phyloP scores from a whole-genome alignment of 495 filamentous ascomycete species.

The Aspergillus bertholletiae region DNA sequence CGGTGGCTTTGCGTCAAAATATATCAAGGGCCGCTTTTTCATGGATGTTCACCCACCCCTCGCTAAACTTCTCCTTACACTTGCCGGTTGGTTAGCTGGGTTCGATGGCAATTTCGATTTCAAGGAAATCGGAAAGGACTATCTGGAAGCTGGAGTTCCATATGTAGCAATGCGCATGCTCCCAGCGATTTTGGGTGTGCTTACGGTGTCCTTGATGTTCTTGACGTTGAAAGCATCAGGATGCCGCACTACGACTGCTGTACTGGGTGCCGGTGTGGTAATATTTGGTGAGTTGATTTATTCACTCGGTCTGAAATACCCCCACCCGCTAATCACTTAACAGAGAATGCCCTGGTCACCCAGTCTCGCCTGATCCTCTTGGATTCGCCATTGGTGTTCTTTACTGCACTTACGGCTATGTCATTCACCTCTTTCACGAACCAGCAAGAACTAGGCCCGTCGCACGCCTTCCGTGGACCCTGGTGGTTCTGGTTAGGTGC shows the following conservation, averaged over 20 bases:
- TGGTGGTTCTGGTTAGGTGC: conserved; percentile 98
- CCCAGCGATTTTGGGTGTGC: conserved; percentile 81
- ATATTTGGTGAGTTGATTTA: conserved; percentile 69
- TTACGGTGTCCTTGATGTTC: conserved; percentile 88
- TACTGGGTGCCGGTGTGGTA: conserved; percentile 77
- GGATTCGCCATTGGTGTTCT: conserved; percentile 90
- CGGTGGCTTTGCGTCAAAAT: conserved; percentile 95
- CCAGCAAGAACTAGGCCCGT: conserved; percentile 89
- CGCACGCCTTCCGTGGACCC: conserved; percentile 74
- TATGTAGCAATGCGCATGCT: conserved; percentile 97
- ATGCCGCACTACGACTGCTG: conserved; percentile 78
- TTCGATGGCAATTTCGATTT: conserved; percentile 97
- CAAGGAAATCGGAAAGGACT: conserved; percentile 99
- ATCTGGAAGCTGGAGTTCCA: conserved; percentile 87
- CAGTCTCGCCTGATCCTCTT: conserved; percentile 94
- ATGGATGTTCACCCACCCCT: conserved; percentile 99
- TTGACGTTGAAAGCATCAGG: conserved; percentile 88
- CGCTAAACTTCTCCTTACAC: conserved; percentile 90
- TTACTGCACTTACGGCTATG: conserved; percentile 87
- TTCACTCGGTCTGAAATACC: not conserved
- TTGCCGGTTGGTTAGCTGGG: conserved; percentile 92
- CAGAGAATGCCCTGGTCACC: conserved; percentile 92
- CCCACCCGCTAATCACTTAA: conserved; percentile 8
- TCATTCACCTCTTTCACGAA: conserved; percentile 93
- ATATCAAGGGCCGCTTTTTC: conserved; percentile 97